phyloP scores from a whole-genome alignment of 1,139 yeast genomes.

The Suhomyces guaymorum region DNA sequence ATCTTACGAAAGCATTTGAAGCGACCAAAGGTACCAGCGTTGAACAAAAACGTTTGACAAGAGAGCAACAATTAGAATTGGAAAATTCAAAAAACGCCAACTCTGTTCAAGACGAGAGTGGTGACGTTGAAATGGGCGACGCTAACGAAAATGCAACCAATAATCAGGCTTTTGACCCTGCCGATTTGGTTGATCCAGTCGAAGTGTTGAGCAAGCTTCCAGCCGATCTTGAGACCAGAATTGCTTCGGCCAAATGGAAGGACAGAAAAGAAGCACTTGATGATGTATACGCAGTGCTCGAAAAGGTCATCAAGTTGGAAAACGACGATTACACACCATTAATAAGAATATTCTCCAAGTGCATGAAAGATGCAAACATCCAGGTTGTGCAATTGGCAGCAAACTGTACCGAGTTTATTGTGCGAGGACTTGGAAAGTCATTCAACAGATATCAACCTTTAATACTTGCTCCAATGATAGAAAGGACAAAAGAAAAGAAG shows the following conservation, averaged over 20 bases:
- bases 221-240: constrained; percentile 51
- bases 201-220: constrained; percentile 71
- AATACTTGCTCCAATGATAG: constrained; percentile 66
- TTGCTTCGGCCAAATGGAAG: constrained; percentile 79
- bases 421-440: constrained; percentile 61
- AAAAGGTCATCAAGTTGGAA: constrained; percentile 47
- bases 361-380: constrained; percentile 86
- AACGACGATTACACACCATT: constrained; percentile 62
- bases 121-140: constrained; percentile 48
- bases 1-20: constrained; percentile 68
- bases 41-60: constrained; percentile 57
- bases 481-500: constrained; percentile 87
- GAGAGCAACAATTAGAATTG: constrained; percentile 44
- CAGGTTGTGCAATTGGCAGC: constrained; percentile 86
- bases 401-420: constrained; percentile 60
- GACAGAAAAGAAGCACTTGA: constrained; percentile 87
- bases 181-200: constrained; percentile 45
- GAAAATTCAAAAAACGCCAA: constrained; percentile 16
- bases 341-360: constrained; percentile 61
- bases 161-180: constrained; percentile 35
- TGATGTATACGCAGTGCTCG: constrained; percentile 55
- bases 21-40: constrained; percentile 47
- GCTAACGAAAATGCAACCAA: constrained; percentile 13
- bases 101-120: constrained; percentile 19
- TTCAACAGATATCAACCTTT: constrained; percentile 57